phyloP scores from a whole-genome alignment of 805 yeast species.

The Ogataea minuta region DNA sequence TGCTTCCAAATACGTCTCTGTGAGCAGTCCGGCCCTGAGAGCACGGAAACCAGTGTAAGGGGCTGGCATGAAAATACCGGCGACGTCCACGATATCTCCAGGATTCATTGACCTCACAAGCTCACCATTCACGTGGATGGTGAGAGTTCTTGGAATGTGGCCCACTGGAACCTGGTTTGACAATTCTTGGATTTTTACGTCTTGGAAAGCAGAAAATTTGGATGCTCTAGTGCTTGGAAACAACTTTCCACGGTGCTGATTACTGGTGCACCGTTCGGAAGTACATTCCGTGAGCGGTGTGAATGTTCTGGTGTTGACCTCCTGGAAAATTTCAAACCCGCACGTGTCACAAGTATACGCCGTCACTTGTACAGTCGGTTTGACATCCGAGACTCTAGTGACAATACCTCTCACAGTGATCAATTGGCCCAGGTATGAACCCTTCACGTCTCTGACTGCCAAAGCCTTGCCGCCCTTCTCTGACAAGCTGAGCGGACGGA shows the following conservation, averaged over 20 bases:
- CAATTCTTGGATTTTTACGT: constrained; percentile 89
- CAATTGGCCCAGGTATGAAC: constrained; percentile 76
- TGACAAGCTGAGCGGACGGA: constrained; percentile 65
- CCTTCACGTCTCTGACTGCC: constrained; percentile 88
- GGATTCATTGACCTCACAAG: constrained; percentile 85
- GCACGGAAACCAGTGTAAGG: constrained; percentile 97
- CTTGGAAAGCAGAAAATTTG: constrained; percentile 93
- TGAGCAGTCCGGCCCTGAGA: constrained; percentile 83
- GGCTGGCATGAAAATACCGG: constrained; percentile 89
- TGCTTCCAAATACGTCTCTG: constrained; percentile 91
- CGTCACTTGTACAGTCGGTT: constrained; percentile 84
- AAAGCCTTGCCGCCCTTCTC: constrained; percentile 52
- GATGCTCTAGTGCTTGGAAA: constrained; percentile 95
- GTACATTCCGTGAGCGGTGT: constrained; percentile 88
- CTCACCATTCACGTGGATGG: constrained; percentile 88
- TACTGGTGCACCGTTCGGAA: constrained; percentile 71
- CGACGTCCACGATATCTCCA: constrained; percentile 90
- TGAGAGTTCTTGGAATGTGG: constrained; percentile 87
- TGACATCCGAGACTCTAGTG: constrained; percentile 93
- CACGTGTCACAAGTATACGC: constrained; percentile 98
- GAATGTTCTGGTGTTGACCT: constrained; percentile 79
- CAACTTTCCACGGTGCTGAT: constrained; percentile 82
- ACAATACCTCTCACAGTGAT: constrained; percentile 93
- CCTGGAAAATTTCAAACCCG: constrained; percentile 96
- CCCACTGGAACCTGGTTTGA: constrained; percentile 98